Evolutionary conservation across 2,329 filamentous ascomycete species (phyloP).

Genomic region (Sphaerulina vaccinii): DNA sequence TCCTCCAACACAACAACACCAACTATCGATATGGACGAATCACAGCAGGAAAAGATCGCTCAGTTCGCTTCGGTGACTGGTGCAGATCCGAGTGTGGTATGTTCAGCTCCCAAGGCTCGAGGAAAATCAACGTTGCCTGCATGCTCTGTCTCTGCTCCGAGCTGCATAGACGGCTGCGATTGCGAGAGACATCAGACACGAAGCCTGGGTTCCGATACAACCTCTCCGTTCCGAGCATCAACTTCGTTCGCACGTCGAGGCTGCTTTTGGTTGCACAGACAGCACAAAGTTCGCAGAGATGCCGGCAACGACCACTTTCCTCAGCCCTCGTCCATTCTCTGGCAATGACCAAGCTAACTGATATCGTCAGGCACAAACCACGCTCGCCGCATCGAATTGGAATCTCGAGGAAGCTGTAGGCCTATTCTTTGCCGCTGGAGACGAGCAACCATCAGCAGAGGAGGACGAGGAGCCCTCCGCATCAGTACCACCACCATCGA

Average conservation of each 20-base stretch:
- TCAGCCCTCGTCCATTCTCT: too few relatives aligned
- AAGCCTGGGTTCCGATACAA: too few relatives aligned
- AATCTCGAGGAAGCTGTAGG: slow-evolving; percentile 47
- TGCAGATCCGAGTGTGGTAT: slow-evolving; percentile 35
- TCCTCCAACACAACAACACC: slow-evolving; percentile 7
- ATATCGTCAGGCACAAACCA: slow-evolving; percentile 44
- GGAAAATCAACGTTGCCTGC: too few relatives aligned
- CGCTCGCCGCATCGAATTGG: slow-evolving; percentile 46
- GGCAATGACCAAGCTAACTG: slow-evolving; percentile 1
- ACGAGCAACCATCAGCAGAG: slow-evolving; percentile 41
- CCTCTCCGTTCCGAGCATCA: too few relatives aligned
- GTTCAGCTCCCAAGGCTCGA: too few relatives aligned
- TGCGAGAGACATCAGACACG: too few relatives aligned
- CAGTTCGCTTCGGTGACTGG: slow-evolving; percentile 41
- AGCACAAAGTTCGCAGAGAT: too few relatives aligned
- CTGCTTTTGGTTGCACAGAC: too few relatives aligned
- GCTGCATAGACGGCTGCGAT: too few relatives aligned
- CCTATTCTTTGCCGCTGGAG: slow-evolving; percentile 47
- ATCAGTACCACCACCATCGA: slow-evolving; percentile 16
- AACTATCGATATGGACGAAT: slow-evolving; percentile 30
- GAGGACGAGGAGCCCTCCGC: slow-evolving; percentile 23
- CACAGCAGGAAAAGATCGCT: slow-evolving; percentile 36
- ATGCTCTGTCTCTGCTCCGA: too few relatives aligned
- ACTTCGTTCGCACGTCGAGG: too few relatives aligned
- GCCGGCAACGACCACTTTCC: too few relatives aligned